Evolutionary conservation across 371 early-diverging fungal species (phyloP).

Genomic region (Rhizomucor miehei): DNA sequence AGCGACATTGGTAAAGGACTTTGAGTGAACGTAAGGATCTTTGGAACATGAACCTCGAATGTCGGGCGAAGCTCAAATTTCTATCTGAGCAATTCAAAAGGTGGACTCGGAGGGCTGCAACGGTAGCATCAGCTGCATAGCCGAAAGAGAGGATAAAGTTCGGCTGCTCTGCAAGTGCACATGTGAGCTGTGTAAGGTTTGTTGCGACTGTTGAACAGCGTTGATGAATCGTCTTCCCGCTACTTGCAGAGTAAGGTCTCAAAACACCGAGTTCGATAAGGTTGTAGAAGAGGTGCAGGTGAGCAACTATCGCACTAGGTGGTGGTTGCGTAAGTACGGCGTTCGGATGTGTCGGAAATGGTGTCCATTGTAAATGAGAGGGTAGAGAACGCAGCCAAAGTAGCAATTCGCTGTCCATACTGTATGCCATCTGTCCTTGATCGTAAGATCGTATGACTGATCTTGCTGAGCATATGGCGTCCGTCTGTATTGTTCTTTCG

Average conservation of each 20-base stretch:
- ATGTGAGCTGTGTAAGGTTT: conserved; percentile 24
- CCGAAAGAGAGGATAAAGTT: conserved; percentile 19
- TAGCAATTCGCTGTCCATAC: conserved; percentile 18
- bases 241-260: conserved; percentile 16
- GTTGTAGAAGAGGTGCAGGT: conserved; percentile 31
- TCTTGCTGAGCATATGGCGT: conserved; percentile 6
- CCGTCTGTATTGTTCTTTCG: conserved; percentile 21
- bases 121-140: conserved; percentile 27
- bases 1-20: conserved; percentile 11
- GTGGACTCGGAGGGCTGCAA: conserved; percentile 35
- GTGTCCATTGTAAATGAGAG: conserved; percentile 30
- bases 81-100: conserved; percentile 33
- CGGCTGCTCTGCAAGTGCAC: conserved; percentile 16
- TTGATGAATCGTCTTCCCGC: conserved; percentile 10
- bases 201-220: conserved; percentile 25
- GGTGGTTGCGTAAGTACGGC: conserved; percentile 28
- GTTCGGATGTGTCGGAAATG: conserved; percentile 17
- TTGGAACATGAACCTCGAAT: conserved; percentile 39
- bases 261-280: conserved; percentile 19
- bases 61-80: conserved; percentile 20
- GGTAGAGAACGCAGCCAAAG: conserved; percentile 29
- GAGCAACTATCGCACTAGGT: conserved; percentile 23
- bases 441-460: conserved; percentile 15
- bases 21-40: conserved; percentile 25
- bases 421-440: conserved; percentile 25